These are phyloP conservation scores for Nissolia schottii DNA, from an alignment of 306 rosid genomes.

Conservation along the genomic window DNA sequence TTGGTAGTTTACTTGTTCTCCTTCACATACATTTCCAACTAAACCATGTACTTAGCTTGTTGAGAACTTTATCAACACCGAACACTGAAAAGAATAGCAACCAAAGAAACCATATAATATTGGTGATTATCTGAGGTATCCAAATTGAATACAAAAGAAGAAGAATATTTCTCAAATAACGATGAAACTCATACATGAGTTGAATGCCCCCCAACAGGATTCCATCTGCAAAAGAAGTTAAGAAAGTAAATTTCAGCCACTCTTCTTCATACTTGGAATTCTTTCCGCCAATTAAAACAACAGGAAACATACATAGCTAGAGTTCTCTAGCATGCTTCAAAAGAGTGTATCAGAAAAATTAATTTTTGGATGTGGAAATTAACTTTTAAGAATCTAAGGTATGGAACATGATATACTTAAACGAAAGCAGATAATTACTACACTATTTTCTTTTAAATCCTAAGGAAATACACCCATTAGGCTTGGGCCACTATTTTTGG, in stretches of 20 bases:
- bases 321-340: neutral
- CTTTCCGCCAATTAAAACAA: neutral
- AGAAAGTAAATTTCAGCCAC: slow-evolving; percentile 10
- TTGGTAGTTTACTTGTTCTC: too few species aligned
- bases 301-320: neutral
- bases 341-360: neutral
- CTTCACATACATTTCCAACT: too few species aligned
- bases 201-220: slow-evolving; percentile 96
- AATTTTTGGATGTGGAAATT: neutral
- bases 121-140: slow-evolving; percentile 95
- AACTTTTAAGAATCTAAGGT: neutral
- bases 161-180: slow-evolving; percentile 70
- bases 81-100: too few species aligned
- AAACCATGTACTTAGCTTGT: too few species aligned
- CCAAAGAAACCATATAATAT: too few species aligned
- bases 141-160: slow-evolving; percentile 87
- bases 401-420: neutral
- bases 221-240: slow-evolving; percentile 88
- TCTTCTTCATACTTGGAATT: slow-evolving; percentile 11
- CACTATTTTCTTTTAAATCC: too few species aligned
- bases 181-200: slow-evolving; percentile 91
- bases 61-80: too few species aligned
- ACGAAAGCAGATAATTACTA: neutral
- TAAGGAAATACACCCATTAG: too few species aligned
- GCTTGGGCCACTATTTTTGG: too few species aligned